Percentiles rank a stretch among this genome's conserved stretches.
These are phyloP conservation scores for Sclerotinia nivalis DNA, from an alignment of 2,329 filamentous ascomycete genomes.

Conservation along the genomic window DNA sequence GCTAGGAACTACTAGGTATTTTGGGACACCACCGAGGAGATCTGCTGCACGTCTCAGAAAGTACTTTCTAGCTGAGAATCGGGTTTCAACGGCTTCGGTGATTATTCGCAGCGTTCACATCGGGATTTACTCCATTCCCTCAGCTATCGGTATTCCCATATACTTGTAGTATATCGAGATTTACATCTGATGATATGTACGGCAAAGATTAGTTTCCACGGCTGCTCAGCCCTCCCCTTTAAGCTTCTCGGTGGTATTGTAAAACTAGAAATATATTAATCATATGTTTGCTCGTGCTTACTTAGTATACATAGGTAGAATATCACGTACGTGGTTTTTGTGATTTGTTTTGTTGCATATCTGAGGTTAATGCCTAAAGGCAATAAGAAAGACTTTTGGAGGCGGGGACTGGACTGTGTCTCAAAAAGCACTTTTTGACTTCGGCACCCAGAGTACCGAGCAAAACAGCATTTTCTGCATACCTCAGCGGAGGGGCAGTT, in stretches of 20 bases:
- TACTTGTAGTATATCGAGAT: too few relatives aligned
- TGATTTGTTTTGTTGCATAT: background rate
- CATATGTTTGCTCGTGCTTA: background rate
- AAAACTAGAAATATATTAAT: background rate
- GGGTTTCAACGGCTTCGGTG: too few relatives aligned
- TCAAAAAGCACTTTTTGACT: background rate
- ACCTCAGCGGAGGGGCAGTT: too few relatives aligned
- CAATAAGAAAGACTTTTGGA: background rate
- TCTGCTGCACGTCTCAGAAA: background rate
- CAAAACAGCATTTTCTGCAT: too few relatives aligned
- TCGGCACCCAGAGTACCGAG: background rate
- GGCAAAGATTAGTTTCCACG: background rate
- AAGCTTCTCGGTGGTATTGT: background rate
- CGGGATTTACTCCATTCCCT: rapidly evolving
- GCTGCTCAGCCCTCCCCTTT: background rate
- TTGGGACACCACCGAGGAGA: background rate
- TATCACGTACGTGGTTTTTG: background rate
- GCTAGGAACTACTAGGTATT: background rate
- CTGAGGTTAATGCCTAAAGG: background rate
- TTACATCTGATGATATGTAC: background rate
- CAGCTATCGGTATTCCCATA: too few relatives aligned
- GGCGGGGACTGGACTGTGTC: background rate
- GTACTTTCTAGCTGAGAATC: background rate
- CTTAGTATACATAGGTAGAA: too few relatives aligned
- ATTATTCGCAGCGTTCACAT: background rate